A percentile compares a stretch with the other conserved stretches of the same genome.
phyloP scores from a whole-genome alignment of 1,284 basidiomycete species.

The Gymnopus androsaceus region DNA sequence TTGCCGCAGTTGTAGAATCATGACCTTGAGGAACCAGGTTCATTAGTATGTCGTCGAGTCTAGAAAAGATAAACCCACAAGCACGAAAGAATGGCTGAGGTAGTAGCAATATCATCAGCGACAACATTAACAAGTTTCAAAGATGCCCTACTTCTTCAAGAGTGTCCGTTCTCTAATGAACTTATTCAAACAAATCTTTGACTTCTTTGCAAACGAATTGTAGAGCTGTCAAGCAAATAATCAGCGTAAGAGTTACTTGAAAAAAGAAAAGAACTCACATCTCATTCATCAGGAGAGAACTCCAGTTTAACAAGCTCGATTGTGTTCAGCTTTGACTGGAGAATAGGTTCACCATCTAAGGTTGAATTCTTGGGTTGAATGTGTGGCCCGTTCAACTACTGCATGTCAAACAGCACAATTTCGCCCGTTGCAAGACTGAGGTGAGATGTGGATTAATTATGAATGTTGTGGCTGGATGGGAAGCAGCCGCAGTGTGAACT shows the following conservation, averaged over 20 bases:
- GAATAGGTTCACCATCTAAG: constrained; percentile 60
- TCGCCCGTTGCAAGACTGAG: too few species aligned
- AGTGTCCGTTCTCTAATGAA: constrained; percentile 60
- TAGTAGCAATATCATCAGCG: constrained; percentile 9
- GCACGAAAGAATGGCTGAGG: constrained; percentile 47
- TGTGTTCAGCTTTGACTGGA: constrained; percentile 60
- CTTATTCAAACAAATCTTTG: constrained; percentile 55
- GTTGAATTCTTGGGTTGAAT: constrained; percentile 62
- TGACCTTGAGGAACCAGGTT: constrained; percentile 41
- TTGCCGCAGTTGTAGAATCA: constrained; percentile 70
- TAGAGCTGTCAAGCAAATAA: constrained; percentile 54
- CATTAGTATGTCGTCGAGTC: constrained; percentile 1
- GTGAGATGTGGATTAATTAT: too few species aligned
- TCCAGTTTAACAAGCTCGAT: constrained; percentile 58
- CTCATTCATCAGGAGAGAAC: constrained; percentile 65
- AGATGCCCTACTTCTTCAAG: constrained; percentile 55
- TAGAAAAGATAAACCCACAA: constrained; percentile 33
- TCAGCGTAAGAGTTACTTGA: background rate
- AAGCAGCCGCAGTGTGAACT: too few species aligned
- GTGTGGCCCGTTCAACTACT: too few species aligned
- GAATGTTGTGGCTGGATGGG: too few species aligned
- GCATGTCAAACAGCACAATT: too few species aligned
- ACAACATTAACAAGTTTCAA: background rate
- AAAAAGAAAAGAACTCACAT: constrained; percentile 39
- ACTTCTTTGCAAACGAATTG: constrained; percentile 54